Conservation (phyloP, 2,329 filamentous ascomycete species). For the Chaetothyriales sp. region DNA sequence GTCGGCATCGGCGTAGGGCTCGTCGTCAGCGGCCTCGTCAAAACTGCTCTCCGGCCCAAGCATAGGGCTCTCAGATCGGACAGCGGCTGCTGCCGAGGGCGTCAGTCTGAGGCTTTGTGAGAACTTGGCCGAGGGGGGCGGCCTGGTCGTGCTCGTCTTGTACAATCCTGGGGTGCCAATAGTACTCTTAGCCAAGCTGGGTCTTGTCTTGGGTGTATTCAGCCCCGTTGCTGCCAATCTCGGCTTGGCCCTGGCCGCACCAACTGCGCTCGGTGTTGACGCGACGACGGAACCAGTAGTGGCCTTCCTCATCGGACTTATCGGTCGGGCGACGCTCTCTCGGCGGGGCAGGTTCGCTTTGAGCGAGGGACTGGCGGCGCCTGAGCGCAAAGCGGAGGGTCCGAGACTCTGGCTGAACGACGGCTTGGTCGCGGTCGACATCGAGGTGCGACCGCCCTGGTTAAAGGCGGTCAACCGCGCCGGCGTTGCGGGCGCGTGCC, state of each 20-base stretch:
- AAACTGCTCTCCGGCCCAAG: slow-evolving; percentile 21
- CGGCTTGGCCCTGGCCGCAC: slow-evolving; percentile 34
- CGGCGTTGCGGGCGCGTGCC: slow-evolving; percentile 31
- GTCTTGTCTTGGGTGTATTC: slow-evolving; percentile 14
- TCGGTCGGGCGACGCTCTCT: slow-evolving; percentile 69
- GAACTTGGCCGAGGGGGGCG: slow-evolving; percentile 20
- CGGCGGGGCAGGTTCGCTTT: slow-evolving; percentile 47
- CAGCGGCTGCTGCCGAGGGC: slow-evolving; percentile 5
- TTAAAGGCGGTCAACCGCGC: slow-evolving; percentile 42
- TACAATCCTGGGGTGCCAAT: slow-evolving; percentile 46
- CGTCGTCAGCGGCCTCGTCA: slow-evolving; percentile 39
- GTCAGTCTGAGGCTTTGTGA: slow-evolving; percentile 19
- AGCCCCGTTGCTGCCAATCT: slow-evolving; percentile 9
- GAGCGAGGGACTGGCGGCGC: slow-evolving; percentile 55
- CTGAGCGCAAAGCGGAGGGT: slow-evolving; percentile 35
- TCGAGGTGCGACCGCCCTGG: slow-evolving; percentile 35
- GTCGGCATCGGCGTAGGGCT: slow-evolving; percentile 5
- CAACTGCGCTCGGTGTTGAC: no score
- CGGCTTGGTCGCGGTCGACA: slow-evolving; percentile 48
- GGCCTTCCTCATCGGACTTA: slow-evolving; percentile 63
- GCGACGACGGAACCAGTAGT: slow-evolving; percentile 26
- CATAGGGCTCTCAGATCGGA: slow-evolving; percentile 6
- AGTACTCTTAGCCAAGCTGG: slow-evolving; percentile 25
- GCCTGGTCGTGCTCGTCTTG: slow-evolving; percentile 46
- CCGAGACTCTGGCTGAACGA: slow-evolving; percentile 86